Conservation (phyloP, 805 yeast genomes). For the Saccharomycopsis malanga region DNA sequence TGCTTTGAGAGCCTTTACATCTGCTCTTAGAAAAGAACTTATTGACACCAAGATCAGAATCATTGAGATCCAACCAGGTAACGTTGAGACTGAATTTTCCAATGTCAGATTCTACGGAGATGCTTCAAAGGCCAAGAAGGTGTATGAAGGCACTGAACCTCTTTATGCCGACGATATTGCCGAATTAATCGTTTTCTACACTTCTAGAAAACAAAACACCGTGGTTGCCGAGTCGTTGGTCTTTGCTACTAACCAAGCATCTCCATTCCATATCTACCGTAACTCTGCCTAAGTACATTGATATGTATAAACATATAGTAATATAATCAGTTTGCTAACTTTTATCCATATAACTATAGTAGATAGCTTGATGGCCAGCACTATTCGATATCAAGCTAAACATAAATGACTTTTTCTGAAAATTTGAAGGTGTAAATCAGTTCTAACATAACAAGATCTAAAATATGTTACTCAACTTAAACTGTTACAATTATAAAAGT, state of each 20-base stretch:
- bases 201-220: conserved; percentile 61
- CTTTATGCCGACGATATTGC: conserved; percentile 66
- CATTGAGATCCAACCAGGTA: conserved; percentile 62
- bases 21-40: conserved; percentile 63
- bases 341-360: too few species aligned
- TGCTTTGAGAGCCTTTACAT: conserved; percentile 51
- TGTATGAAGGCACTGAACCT: conserved; percentile 45
- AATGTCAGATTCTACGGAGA: conserved; percentile 56
- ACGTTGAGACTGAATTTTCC: conserved; percentile 63
- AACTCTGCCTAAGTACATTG: conserved; percentile 1
- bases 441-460: too few species aligned
- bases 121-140: conserved; percentile 42
- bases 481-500: too few species aligned
- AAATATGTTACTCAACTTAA: too few species aligned
- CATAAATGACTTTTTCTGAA: too few species aligned
- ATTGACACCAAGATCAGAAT: conserved; percentile 63
- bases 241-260: conserved; percentile 80
- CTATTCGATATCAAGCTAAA: too few species aligned
- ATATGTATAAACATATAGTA: too few species aligned
- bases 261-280: conserved; percentile 21
- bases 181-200: conserved; percentile 60
- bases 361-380: too few species aligned
- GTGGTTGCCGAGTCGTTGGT: conserved; percentile 77
- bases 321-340: too few species aligned
- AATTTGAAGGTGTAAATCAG: too few species aligned